These are phyloP conservation scores for Amylocystis lapponica DNA, from an alignment of 768 basidiomycete genomes.

Conservation along the genomic window DNA sequence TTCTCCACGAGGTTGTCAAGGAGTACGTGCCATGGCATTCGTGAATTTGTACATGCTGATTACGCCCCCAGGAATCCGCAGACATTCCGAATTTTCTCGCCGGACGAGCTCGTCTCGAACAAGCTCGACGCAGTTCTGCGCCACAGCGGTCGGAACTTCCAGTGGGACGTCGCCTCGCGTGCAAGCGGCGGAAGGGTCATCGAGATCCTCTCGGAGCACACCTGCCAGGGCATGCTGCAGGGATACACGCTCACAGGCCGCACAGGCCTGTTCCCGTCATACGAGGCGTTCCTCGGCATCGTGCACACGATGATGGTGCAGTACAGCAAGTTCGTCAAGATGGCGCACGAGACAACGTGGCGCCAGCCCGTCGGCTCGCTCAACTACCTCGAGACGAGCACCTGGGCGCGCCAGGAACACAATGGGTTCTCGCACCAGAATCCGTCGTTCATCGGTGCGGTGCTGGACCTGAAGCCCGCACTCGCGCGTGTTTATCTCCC, in stretches of 20 bases:
- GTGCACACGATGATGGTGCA: constrained; percentile 88
- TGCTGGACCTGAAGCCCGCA: constrained; percentile 71
- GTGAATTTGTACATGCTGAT: not conserved
- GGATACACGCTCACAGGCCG: constrained; percentile 89
- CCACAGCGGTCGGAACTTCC: constrained; percentile 65
- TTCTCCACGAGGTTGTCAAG: constrained; percentile 50
- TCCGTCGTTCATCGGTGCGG: constrained; percentile 78
- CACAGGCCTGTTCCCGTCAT: constrained; percentile 81
- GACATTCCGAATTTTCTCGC: constrained; percentile 85
- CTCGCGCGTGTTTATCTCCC: constrained; percentile 78
- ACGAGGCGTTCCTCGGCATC: constrained; percentile 90
- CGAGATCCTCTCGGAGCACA: constrained; percentile 87
- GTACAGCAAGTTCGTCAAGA: constrained; percentile 85
- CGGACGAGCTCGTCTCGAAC: constrained; percentile 84
- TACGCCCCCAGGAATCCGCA: constrained; percentile 53
- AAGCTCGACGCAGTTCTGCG: constrained; percentile 82
- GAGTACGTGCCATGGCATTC: constrained; percentile 32
- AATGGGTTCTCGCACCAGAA: constrained; percentile 91
- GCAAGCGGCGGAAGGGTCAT: constrained; percentile 75
- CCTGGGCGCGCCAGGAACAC: constrained; percentile 81
- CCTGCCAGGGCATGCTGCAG: constrained; percentile 86
- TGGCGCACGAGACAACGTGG: constrained; percentile 68
- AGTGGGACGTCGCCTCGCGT: constrained; percentile 72
- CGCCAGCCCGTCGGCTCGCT: constrained; percentile 63
- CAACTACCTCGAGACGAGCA: constrained; percentile 86